Base-by-base conservation (phyloP, 768 basidiomycete genomes). In the Nidula microcarpa region DNA sequence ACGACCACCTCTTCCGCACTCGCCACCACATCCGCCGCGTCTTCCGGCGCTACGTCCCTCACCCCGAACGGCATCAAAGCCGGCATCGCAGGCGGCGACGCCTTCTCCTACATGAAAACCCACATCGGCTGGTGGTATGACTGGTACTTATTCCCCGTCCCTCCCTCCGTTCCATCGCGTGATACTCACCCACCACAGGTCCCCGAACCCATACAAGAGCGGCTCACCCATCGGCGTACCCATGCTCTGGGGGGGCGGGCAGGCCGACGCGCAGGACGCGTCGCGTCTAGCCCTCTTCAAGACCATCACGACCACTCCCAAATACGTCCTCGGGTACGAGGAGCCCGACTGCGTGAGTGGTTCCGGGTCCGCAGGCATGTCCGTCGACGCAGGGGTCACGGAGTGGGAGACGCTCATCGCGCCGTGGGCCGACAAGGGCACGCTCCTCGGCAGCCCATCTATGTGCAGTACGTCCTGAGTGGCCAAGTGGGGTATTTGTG, bases 111-210 rank as follows among this genome's bases (percentile, higher is more conserved):
- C 51, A 55, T 77, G 47, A 64, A 72, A 49, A 62, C 69, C 57
- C 72, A 75, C 59, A 73, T 78, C 39, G 76, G 77, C 13, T 78
- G 75, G 75, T 78, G 74, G 74, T 77, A 77, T 52, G 77, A 78
- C 57, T 78, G 77, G 75, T 74, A 47, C 7, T 68, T 50, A 5
- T 8, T 23, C 44, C 33, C 45, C 16, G n/a, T 16, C 14, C 32
- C 17, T 30, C 17, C 17, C 9, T n/a, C 43, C 17, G 9, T 30
- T 33, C 43, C 23, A n/a, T 6, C 33, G 13, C 16, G 32, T 7
- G 18, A 11, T 13, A 16, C 53, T 44, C 33, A 47, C 45, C 33
- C 8, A 47, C 23, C 4, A 49, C 47, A 73, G 74, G 74, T 65
- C 75, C 7, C 74, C 76, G 2, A 67, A 66, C 44, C 77, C 76